Evolutionary conservation across 1,284 basidiomycete genomes (phyloP), one percentile per base, ranked within the genome.

Genomic region (Prillingera fragicola): DNA sequence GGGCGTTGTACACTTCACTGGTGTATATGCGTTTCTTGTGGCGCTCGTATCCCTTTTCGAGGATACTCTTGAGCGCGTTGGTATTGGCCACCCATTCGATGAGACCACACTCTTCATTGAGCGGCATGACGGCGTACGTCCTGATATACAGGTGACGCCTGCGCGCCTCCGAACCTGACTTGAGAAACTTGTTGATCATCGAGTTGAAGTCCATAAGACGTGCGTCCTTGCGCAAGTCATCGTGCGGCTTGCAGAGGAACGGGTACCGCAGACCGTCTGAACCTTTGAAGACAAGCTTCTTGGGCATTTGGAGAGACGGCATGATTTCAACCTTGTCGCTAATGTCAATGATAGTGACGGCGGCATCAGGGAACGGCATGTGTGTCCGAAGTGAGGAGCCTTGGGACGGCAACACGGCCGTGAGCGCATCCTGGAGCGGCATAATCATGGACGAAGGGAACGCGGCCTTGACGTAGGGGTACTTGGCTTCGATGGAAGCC

Each of bases 11-110:
- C 64, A 92, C 71, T 19, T 87, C 80, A 8, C 54, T 35, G 12
- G 68, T 48, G 77, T 82, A 89, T 31, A 70, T 65, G 40, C 71
- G 71, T 52, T 86, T 75, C 8, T 79, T 76, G 48, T 75, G 77
- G 8, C 81, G 73, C 0, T 78, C 76, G 63, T 97, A 98, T n/a
- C 76, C 73, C 52, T 83, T 83, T 40, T 78, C 62, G 21, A 98
- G 74, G 29, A 97, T 80, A 5, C 81, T 78, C 25, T 95, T 84
- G 31, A 97, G 74, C 2, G 91, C 87, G 23, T 82, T 77, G 0
- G 94, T 97, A 65, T 98, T 87, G 1, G 85, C 87, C 12, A 99
- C 95, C 95, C 95, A 99, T 80, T 99, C 91, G 49, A 98, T 89
- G 48, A 98, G 80, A 0, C 95, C 95, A 61, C 92, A 96, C 58